These are phyloP conservation scores for Eucalyptus tenuipes DNA, from an alignment of 345 rosid species.

Conservation along the genomic window DNA sequence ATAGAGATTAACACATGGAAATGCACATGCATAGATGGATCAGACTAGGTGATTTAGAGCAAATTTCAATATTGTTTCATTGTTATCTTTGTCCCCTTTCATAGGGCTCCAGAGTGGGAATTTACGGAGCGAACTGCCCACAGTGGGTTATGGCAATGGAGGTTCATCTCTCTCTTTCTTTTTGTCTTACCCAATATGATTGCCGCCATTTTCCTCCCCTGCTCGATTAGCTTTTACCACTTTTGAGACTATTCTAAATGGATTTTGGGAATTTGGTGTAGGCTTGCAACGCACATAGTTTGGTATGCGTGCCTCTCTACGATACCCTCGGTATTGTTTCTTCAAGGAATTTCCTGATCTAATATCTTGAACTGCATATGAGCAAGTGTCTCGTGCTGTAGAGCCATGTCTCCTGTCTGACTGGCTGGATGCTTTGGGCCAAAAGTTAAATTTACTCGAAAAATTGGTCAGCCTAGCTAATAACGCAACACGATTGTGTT, in stretches of 20 bases:
- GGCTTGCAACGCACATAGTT: slow-evolving; percentile 82
- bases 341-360: background rate
- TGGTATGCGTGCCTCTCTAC: slow-evolving; percentile 87
- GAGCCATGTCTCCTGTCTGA: background rate
- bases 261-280: slow-evolving; percentile 8
- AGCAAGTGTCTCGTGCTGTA: background rate
- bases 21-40: background rate
- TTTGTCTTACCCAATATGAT: background rate
- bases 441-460: background rate
- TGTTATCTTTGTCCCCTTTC: background rate
- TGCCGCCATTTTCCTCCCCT: background rate
- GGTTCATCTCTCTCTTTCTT: slow-evolving; percentile 21
- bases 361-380: background rate
- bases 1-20: background rate
- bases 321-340: slow-evolving; percentile 76
- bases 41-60: background rate
- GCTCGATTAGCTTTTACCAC: background rate
- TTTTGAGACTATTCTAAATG: background rate
- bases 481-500: background rate
- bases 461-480: background rate
- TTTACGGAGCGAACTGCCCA: slow-evolving; percentile 91
- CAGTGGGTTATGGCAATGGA: slow-evolving; percentile 96
- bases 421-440: background rate
- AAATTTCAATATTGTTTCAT: background rate
- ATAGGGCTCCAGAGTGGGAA: slow-evolving; percentile 78